Evolutionary conservation across 2,329 filamentous ascomycete species (phyloP), one percentile per base, ranked within the genome.

Genomic region (Nemania bipapillata): DNA sequence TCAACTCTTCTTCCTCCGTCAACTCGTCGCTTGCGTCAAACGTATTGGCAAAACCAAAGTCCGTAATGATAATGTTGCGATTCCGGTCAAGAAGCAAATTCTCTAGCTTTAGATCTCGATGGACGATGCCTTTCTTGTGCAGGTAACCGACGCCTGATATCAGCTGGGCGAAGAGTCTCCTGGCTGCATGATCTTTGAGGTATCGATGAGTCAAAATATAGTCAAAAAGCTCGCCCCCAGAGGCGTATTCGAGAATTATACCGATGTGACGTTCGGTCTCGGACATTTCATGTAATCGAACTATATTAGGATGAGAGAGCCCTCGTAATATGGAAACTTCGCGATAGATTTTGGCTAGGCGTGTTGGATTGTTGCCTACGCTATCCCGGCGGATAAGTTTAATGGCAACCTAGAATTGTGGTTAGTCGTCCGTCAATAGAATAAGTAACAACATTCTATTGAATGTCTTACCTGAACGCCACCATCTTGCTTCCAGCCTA

Each of bases 41-140:
- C 0, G 94, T 98, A 81, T 99, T 99, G 74, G 96, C 96, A 79
- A 99, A 99, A 20, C 96, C 96, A 81, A 99, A 99, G 82, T 99
- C 96, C 17, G 96, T 99, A 78, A 99, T 99, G 82, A 99, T 99
- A 77, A 99, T 98, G 83, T 99, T 99, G 71, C 94, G 91, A 79
- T 99, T 97, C 71, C 95, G 91, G 81, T 99, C 96, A 59, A 99
- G 86, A 42, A 99, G 86, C 75, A 99, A 81, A 78, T 99, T 99
- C 82, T 99, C 96, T 54, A 99, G 86, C 82, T 99, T 99, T 73
- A 99, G 83, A 82, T 99, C 96, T 76, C 96, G 91, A 80, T 99
- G 96, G 15, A 99, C 96, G 74, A 99, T 99, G 69, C 96, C 96
- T 83, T 97, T 98, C 81, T 97, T 97, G 83, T 99, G 96, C 66